Percentiles rank a stretch among this genome's conserved stretches.
These are phyloP conservation scores for Teratosphaeria gauchensis DNA, from an alignment of 2,329 filamentous ascomycete species.

Conservation along the genomic window DNA sequence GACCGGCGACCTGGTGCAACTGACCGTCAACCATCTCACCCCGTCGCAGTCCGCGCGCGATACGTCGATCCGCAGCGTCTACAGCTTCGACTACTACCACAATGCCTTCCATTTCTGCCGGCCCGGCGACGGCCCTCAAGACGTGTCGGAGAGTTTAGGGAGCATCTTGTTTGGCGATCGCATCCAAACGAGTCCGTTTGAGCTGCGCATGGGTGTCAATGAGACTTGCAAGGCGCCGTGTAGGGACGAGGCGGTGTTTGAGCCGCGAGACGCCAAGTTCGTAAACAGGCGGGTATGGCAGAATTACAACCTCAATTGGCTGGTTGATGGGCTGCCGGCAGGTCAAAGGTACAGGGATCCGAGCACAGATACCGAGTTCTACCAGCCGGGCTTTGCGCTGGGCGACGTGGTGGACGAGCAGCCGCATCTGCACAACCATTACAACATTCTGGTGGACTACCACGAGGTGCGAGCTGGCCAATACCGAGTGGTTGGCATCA, in stretches of 20 bases:
- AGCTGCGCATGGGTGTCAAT: slow-evolving; percentile 76
- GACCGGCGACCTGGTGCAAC: slow-evolving; percentile 65
- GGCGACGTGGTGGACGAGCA: slow-evolving; percentile 45
- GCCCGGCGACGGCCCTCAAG: slow-evolving; percentile 64
- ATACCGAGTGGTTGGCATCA: slow-evolving; percentile 82
- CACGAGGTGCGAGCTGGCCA: slow-evolving; percentile 66
- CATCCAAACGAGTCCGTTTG: slow-evolving; percentile 92
- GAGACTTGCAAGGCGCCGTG: slow-evolving; percentile 82
- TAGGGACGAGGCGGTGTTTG: slow-evolving; percentile 50
- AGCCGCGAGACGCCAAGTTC: slow-evolving; percentile 60
- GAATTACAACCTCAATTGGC: slow-evolving; percentile 88
- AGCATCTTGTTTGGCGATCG: slow-evolving; percentile 96
- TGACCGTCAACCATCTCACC: slow-evolving; percentile 88
- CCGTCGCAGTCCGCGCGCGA: slow-evolving; percentile 70
- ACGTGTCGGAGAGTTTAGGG: slow-evolving; percentile 79
- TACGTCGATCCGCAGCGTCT: slow-evolving; percentile 76
- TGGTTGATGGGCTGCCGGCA: slow-evolving; percentile 87
- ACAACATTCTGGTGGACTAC: slow-evolving; percentile 87
- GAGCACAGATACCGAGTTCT: slow-evolving; percentile 68
- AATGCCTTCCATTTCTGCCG: slow-evolving; percentile 78
- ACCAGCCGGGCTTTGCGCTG: slow-evolving; percentile 83
- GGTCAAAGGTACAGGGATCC: slow-evolving; percentile 74
- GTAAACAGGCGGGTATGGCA: slow-evolving; percentile 74
- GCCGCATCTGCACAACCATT: slow-evolving; percentile 79
- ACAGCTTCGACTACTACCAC: slow-evolving; percentile 95